Conservation (phyloP, 2,329 filamentous ascomycete genomes). For the Paraphoma chrysanthemicola region DNA sequence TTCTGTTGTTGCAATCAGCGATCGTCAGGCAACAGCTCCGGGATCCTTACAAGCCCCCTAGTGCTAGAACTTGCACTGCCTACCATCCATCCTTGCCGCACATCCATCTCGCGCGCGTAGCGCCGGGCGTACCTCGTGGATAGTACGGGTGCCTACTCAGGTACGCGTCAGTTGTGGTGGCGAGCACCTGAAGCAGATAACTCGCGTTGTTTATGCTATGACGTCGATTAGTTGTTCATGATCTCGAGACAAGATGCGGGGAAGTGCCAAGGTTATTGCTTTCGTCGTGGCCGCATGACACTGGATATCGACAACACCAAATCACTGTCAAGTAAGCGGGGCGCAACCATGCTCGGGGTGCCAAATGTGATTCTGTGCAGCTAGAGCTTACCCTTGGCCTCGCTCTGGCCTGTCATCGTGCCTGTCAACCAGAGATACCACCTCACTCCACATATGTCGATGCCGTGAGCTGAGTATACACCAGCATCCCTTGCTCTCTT, state of each 20-base stretch:
- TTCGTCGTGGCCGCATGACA: not conserved
- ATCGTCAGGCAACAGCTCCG: too few species aligned
- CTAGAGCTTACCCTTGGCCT: conserved; percentile 30
- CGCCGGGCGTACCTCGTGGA: too few species aligned
- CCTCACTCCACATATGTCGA: conserved; percentile 49
- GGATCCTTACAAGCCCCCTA: too few species aligned
- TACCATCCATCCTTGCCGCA: too few species aligned
- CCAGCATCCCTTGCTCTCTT: conserved; percentile 39
- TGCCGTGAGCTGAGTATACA: conserved; percentile 38
- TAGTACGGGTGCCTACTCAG: too few species aligned
- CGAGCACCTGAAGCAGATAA: not conserved
- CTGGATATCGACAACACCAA: not conserved
- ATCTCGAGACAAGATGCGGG: not conserved
- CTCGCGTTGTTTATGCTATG: not conserved
- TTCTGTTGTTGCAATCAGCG: not conserved
- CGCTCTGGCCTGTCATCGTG: conserved; percentile 21
- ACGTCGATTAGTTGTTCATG: not conserved
- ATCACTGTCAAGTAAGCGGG: not conserved
- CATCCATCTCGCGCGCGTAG: too few species aligned
- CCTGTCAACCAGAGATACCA: conserved; percentile 38
- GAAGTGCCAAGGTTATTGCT: not conserved
- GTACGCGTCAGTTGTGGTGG: conserved; percentile 1
- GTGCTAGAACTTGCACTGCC: not conserved
- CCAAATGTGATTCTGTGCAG: not conserved
- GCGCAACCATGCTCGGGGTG: not conserved